These are phyloP conservation scores for Chaetomiaceae sp. DNA, from an alignment of 2,329 filamentous ascomycete species.

Conservation along the genomic window DNA sequence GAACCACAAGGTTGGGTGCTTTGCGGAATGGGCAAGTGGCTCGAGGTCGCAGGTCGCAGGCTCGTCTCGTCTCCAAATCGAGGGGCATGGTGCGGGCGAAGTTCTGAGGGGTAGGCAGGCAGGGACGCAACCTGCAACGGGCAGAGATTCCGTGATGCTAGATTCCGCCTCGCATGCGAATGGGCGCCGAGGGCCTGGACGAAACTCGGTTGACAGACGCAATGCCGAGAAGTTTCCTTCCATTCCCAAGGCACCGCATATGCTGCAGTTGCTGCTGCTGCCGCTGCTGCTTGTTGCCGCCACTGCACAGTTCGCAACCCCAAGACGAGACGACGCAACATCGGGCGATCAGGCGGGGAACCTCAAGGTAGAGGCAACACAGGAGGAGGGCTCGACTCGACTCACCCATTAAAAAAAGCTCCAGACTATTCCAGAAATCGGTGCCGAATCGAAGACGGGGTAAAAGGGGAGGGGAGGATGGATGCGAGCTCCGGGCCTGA, in stretches of 20 bases:
- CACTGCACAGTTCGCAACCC: neutral
- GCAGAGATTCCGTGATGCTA: no score
- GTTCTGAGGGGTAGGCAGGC: neutral
- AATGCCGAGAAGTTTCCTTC: neutral
- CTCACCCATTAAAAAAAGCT: slow-evolving; percentile 23
- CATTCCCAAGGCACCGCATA: neutral
- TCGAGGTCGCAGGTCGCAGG: neutral
- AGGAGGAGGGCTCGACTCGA: neutral
- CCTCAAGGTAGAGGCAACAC: neutral
- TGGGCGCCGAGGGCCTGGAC: neutral
- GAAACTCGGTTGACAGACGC: neutral
- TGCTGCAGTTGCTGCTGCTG: neutral
- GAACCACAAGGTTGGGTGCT: no score
- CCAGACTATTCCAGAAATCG: slow-evolving; percentile 18
- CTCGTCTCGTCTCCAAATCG: no score
- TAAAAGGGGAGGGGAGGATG: neutral
- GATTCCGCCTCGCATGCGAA: neutral
- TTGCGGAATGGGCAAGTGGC: neutral
- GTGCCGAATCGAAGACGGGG: slow-evolving; percentile 14
- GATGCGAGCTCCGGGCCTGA: slow-evolving; percentile 19
- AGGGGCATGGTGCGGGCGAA: neutral
- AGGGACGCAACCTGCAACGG: no score
- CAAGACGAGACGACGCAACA: neutral
- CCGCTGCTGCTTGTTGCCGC: neutral
- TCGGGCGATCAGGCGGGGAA: slow-evolving; percentile 3